Percentiles rank a stretch among this genome's conserved stretches.
phyloP scores from a whole-genome alignment of 2,329 filamentous ascomycete genomes.

The Beauveria varroae region DNA sequence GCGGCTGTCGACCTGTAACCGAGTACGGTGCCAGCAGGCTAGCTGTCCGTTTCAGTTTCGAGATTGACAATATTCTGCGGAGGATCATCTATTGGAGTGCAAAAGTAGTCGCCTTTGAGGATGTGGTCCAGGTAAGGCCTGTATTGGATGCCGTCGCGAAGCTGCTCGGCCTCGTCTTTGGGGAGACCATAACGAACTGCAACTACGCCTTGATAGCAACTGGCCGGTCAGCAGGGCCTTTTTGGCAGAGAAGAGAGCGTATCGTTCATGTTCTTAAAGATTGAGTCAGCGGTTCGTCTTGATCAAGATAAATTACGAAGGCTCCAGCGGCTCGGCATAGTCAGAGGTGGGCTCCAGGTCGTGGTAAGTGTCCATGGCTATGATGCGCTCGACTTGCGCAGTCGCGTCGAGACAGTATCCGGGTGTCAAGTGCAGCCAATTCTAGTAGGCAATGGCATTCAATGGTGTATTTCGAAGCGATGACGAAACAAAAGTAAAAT shows the following conservation, averaged over 20 bases:
- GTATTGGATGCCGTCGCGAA: constrained; percentile 42
- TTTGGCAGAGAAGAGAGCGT: neutral
- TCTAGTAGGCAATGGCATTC: neutral
- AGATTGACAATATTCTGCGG: constrained; percentile 44
- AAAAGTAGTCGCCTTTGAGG: constrained; percentile 32
- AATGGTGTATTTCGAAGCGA: neutral
- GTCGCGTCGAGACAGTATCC: neutral
- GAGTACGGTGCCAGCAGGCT: neutral
- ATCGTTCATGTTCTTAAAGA: constrained; percentile 6
- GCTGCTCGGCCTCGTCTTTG: constrained; percentile 45
- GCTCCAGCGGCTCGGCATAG: neutral
- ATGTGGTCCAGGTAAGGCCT: constrained; percentile 40
- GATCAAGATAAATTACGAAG: neutral
- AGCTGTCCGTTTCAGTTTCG: constrained; percentile 37
- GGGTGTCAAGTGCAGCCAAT: neutral
- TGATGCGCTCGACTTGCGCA: too few relatives aligned
- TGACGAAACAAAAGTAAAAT: neutral
- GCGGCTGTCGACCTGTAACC: constrained; percentile 29
- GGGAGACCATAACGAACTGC: constrained; percentile 41
- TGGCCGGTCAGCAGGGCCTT: constrained; percentile 14
- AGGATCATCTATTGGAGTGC: constrained; percentile 35
- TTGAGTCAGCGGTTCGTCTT: neutral
- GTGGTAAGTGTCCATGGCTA: too few relatives aligned
- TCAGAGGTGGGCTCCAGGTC: constrained; percentile 3
- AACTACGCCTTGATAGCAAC: constrained; percentile 42